These are phyloP conservation scores for Pleurotus salmoneostramineus DNA, from an alignment of 768 basidiomycete species.

Conservation along the genomic window DNA sequence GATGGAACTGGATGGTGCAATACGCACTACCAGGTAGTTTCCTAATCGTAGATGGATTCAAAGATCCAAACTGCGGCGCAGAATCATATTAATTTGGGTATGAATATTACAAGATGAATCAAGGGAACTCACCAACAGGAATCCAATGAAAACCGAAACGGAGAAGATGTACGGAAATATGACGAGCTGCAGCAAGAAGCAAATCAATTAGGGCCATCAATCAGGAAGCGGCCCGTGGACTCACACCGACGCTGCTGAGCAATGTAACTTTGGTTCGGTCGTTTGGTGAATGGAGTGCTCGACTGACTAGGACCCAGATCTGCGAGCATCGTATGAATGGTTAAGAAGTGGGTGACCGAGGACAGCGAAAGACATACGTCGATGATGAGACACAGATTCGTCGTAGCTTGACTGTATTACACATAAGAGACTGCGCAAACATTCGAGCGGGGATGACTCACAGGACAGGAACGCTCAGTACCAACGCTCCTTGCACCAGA, in stretches of 20 bases:
- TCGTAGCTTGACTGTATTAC: neutral
- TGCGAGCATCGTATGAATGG: neutral
- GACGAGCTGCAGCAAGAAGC: neutral
- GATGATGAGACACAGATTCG: slow-evolving; percentile 1
- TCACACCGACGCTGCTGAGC: neutral
- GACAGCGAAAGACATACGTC: neutral
- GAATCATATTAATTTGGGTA: neutral
- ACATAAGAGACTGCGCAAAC: neutral
- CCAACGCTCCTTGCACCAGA: neutral
- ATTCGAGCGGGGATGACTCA: neutral
- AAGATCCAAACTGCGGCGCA: neutral
- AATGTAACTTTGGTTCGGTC: neutral
- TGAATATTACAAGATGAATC: neutral
- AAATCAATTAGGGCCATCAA: neutral
- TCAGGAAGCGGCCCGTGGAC: neutral
- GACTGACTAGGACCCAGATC: neutral
- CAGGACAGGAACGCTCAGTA: neutral
- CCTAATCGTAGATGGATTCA: neutral
- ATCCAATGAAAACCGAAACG: neutral
- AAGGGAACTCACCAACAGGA: neutral
- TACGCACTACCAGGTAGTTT: neutral
- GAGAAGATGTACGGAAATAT: neutral
- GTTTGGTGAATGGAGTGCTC: neutral
- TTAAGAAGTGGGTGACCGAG: neutral
- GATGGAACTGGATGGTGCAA: neutral